Evolutionary conservation across 1,139 yeast species (phyloP).

Genomic region (Kurtzmaniella quercitrusa): DNA sequence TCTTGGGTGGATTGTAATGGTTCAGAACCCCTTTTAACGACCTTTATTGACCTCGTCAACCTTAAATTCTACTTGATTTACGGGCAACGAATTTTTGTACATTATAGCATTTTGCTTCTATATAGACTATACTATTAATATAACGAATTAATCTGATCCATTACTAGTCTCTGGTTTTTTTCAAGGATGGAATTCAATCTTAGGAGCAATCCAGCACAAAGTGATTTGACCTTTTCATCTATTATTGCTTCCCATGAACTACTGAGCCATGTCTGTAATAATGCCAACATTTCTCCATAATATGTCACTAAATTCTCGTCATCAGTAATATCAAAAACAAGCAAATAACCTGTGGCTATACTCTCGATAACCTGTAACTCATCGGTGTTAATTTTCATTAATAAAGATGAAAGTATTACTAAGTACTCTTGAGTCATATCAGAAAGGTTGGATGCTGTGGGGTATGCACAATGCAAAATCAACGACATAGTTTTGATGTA

Average conservation of each 20-base stretch:
- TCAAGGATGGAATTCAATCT: slow-evolving; percentile 28
- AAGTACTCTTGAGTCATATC: slow-evolving; percentile 60
- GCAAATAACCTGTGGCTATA: slow-evolving; percentile 40
- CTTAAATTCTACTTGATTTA: not conserved
- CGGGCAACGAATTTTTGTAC: not conserved
- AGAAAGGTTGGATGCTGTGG: slow-evolving; percentile 42
- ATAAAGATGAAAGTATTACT: slow-evolving; percentile 28
- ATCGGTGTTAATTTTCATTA: slow-evolving; percentile 18
- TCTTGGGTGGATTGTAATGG: slow-evolving; percentile 16
- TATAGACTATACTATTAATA: slow-evolving; percentile 8
- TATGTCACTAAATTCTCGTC: slow-evolving; percentile 27
- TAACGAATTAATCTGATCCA: slow-evolving; percentile 15
- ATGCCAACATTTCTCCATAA: slow-evolving; percentile 26
- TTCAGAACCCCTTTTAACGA: slow-evolving; percentile 3
- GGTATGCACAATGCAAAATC: slow-evolving; percentile 54
- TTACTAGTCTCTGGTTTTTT: slow-evolving; percentile 15
- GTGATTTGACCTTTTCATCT: slow-evolving; percentile 40
- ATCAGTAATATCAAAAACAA: slow-evolving; percentile 44
- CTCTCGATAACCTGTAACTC: slow-evolving; percentile 42
- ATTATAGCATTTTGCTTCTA: not conserved
- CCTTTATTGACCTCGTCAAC: not conserved
- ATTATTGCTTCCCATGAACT: slow-evolving; percentile 43
- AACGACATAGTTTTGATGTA: slow-evolving; percentile 56
- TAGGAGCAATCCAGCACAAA: slow-evolving; percentile 49
- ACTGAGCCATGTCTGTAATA: slow-evolving; percentile 38